phyloP scores from a whole-genome alignment of 2,329 filamentous ascomycete genomes.

The Tolypocladium pustulatum region DNA sequence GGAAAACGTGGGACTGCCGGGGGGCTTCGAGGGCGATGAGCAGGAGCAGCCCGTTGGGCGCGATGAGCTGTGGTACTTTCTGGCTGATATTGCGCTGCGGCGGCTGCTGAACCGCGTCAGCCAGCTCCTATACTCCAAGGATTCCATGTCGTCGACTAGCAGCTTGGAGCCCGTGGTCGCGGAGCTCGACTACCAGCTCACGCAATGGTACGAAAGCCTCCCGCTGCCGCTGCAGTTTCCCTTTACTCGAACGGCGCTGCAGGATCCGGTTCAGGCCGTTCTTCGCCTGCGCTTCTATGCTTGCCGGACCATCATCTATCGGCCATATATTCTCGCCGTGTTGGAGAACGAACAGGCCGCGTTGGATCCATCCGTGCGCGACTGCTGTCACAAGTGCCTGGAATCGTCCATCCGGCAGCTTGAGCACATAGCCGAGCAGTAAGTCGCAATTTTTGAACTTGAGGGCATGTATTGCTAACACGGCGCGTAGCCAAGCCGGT shows the following conservation, averaged over 20 bases:
- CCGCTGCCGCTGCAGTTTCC: slow-evolving; percentile 69
- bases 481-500: slow-evolving; percentile 52
- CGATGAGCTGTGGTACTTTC: slow-evolving; percentile 78
- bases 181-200: slow-evolving; percentile 72
- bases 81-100: slow-evolving; percentile 71
- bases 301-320: slow-evolving; percentile 77
- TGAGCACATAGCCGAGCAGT: slow-evolving; percentile 69
- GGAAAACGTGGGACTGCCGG: slow-evolving; percentile 67
- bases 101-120: slow-evolving; percentile 69
- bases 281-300: slow-evolving; percentile 72
- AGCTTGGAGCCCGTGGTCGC: slow-evolving; percentile 68
- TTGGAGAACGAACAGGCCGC: slow-evolving; percentile 66
- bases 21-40: slow-evolving; percentile 66
- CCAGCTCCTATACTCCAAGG: slow-evolving; percentile 69
- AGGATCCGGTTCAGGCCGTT: slow-evolving; percentile 70
- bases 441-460: slow-evolving; percentile 24
- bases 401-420: slow-evolving; percentile 72
- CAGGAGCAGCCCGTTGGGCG: slow-evolving; percentile 49
- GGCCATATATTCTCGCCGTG: slow-evolving; percentile 72
- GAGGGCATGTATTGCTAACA: background rate
- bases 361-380: slow-evolving; percentile 60
- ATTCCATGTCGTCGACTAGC: slow-evolving; percentile 59
- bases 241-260: slow-evolving; percentile 54
- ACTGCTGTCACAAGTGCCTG: slow-evolving; percentile 71
- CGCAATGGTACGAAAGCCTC: slow-evolving; percentile 75